Base-by-base conservation (phyloP, 768 basidiomycete genomes). In the Mycena vitilis region DNA sequence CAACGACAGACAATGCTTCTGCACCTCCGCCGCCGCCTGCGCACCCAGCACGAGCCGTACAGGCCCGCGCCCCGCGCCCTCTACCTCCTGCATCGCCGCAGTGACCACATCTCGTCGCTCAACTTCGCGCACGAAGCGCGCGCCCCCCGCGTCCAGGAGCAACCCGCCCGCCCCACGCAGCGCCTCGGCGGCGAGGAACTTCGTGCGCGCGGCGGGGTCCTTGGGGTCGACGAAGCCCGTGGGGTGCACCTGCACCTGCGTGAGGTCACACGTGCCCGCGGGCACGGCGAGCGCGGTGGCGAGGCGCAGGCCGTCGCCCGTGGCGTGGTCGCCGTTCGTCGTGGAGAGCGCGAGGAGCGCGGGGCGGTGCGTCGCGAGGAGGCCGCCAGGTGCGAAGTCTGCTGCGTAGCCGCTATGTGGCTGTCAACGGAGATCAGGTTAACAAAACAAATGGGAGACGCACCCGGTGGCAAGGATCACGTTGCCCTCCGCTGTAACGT, bases 161-260 rank as follows among this genome's bases (percentile, higher is more conserved):
- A 94, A 81, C 74, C 91, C 92, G 59, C 92, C 92, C 48, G 89
- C 91, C 65, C 92, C 93, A 74, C 92, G 87, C n/a, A 94, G 85
- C 44, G 92, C 93, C 80, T 93, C 92, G 5, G 92, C 92, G 47
- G 92, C 92, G 63, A 93, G 83, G 85, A 93, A 93, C 80, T 92
- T 92, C 71, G 91, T 90, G 78, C 88, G 88, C 18, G 89, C 87
- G 3, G 81, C 74, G 6, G 90, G 89, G 51, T 92, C 89, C 38
- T 88, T 89, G 67, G 92, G 92, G 81, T 94, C 93, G 47, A 94
- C 89, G 42, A 94, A 87, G 76, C 92, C 93, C 8, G 91, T 92
- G 9, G 89, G 90, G 74, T 91, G 76, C 15, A 77, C 76, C 65
- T 77, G 76, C 5, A 77, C 67, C 37, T 74, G 74, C 23, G 70